These are phyloP conservation scores for Vitis cinerea DNA, from an alignment of 164 flowering plant genomes.

Conservation along the genomic window DNA sequence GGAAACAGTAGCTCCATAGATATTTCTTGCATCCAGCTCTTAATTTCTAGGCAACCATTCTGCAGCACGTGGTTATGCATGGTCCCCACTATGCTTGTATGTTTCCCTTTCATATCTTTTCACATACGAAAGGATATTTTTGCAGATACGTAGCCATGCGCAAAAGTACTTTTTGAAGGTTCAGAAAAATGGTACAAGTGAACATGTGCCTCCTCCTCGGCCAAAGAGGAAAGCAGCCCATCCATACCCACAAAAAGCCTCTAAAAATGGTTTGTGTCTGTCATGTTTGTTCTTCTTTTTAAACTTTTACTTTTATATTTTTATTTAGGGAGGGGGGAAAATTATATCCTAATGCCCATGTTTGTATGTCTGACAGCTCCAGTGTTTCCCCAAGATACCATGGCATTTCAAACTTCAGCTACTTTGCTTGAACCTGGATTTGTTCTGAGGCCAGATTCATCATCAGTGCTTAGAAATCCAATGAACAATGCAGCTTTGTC, in stretches of 20 bases:
- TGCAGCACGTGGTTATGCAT: too few relatives aligned
- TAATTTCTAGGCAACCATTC: too few relatives aligned
- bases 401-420: conserved; percentile 31
- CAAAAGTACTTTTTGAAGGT: conserved; percentile 60
- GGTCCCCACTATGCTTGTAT: too few relatives aligned
- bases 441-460: conserved; percentile 27
- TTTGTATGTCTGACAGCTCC: conserved; percentile 17
- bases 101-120: too few relatives aligned
- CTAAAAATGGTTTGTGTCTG: conserved; percentile 37
- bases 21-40: too few relatives aligned
- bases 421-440: conserved; percentile 30
- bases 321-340: neutral
- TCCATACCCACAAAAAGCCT: conserved; percentile 64
- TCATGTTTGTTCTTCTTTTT: neutral
- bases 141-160: conserved; percentile 58
- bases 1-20: too few relatives aligned
- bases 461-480: conserved; percentile 23
- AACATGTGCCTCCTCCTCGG: conserved; percentile 61
- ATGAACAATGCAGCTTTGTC: conserved; percentile 20
- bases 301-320: neutral
- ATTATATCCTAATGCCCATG: neutral
- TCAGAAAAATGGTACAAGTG: conserved; percentile 56
- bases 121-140: neutral
- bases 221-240: conserved; percentile 65
- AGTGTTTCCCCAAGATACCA: conserved; percentile 18